Base-by-base conservation (phyloP, 2,329 filamentous ascomycete species). In the Cladophialophora psammophila region DNA sequence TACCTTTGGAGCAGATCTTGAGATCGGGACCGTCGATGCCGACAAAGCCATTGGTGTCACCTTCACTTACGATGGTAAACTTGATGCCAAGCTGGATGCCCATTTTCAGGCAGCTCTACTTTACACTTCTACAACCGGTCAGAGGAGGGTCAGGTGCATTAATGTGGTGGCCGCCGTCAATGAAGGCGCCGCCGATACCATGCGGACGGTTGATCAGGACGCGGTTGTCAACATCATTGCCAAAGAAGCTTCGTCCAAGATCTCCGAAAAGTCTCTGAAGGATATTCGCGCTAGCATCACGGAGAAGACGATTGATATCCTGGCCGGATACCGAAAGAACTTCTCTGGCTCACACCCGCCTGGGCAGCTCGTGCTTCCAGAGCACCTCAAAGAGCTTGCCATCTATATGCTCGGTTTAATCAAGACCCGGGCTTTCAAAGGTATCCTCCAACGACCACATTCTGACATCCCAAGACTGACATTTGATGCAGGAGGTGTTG, bases 131-230 rank as follows among this genome's bases (percentile, higher is more conserved):
- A 91, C 93, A 3, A 90, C 87, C 59, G 95, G 95, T 3, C 89
- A 99, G 79, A 89, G 95, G 57, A 87, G 95, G 62, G 95, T 99
- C 57, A 86, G 95, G 66, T 99, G 95, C 80, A 92, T 90, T 76
- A 99, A 99, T 77, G 86, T 96, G 32, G 94, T 99, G 64, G 94
- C 95, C 1, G 94, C 92, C 65, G 93, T 98, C 45, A 96, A 90
- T 71, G 93, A 97, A 72, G 90, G 88, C 63, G 89, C 92, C 12
- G 87, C 91, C 69, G 93, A 97, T 68, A 85, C 85, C 31, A 92
- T 98, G 88, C 95, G 94, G 75, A 95, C 93, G 76, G 90, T 98
- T 48, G 95, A 99, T 76, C 94, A 99, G 78, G 95, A 99, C 78
- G 94, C 95, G 6, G 92, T 99, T 31, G 87, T 94, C 66, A 87